phyloP scores from a whole-genome alignment of 306 rosid species.

The Carpinus fangiana region DNA sequence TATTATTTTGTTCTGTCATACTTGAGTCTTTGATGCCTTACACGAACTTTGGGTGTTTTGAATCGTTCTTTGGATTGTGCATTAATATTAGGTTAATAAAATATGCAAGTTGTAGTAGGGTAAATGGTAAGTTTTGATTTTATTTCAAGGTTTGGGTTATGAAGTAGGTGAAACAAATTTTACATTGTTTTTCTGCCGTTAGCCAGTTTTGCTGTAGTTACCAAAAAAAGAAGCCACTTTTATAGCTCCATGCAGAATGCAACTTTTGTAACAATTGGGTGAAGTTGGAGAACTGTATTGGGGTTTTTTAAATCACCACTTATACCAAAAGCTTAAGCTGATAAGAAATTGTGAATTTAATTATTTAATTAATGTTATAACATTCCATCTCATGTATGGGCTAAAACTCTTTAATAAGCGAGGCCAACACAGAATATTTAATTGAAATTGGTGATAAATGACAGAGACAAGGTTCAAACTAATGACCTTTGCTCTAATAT shows the following conservation, averaged over 20 bases:
- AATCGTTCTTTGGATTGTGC: background rate
- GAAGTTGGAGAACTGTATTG: background rate
- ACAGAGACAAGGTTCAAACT: no score
- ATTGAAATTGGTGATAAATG: no score
- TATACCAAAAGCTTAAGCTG: no score
- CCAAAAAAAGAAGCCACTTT: background rate
- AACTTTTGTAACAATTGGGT: background rate
- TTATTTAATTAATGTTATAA: no score
- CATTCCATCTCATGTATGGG: no score
- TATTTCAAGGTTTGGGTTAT: background rate
- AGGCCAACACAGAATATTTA: no score
- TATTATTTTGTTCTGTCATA: no score
- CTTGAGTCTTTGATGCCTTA: no score
- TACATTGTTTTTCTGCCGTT: background rate
- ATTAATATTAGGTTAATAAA: background rate
- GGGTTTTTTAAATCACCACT: background rate
- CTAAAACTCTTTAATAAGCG: no score
- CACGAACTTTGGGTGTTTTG: background rate
- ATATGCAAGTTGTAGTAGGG: background rate
- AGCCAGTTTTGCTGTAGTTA: background rate
- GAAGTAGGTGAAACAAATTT: background rate
- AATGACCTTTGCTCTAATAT: no score
- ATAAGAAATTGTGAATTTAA: no score
- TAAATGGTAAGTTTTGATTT: background rate
- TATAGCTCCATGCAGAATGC: background rate